These are phyloP conservation scores for Prosopis cineraria DNA, from an alignment of 306 rosid genomes.

Conservation along the genomic window DNA sequence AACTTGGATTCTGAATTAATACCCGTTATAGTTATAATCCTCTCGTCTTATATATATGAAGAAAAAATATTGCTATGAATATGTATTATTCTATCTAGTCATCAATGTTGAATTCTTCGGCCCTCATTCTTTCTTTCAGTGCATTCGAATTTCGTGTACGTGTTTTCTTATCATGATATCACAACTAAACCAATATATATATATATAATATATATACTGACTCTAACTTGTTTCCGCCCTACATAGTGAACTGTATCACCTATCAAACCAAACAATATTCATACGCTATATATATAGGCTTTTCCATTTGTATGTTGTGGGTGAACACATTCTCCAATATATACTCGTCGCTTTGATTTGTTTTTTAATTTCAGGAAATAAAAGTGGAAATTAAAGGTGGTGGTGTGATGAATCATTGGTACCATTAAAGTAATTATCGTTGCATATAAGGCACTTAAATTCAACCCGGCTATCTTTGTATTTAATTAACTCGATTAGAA, in stretches of 20 bases:
- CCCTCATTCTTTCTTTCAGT: background rate
- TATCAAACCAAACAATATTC: slow-evolving; percentile 37
- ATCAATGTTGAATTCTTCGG: background rate
- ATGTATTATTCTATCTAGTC: background rate
- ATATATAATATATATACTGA: background rate
- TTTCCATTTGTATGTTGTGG: slow-evolving; percentile 26
- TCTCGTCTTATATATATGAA: background rate
- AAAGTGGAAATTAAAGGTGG: background rate
- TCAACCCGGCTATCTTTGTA: background rate
- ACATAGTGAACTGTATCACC: slow-evolving; percentile 25
- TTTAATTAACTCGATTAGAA: background rate
- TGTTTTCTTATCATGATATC: background rate
- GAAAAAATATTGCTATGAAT: no score
- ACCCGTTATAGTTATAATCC: no score
- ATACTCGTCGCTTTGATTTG: background rate
- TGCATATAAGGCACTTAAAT: background rate
- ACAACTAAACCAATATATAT: background rate
- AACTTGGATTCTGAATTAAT: no score
- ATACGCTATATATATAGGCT: background rate
- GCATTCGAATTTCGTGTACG: background rate
- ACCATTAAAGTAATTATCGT: background rate
- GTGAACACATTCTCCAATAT: slow-evolving; percentile 32
- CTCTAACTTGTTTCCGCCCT: slow-evolving; percentile 16
- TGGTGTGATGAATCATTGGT: background rate
- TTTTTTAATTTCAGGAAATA: background rate